These are phyloP conservation scores for Populus hybrid DNA, from an alignment of 441 rosid species.

Conservation along the genomic window DNA sequence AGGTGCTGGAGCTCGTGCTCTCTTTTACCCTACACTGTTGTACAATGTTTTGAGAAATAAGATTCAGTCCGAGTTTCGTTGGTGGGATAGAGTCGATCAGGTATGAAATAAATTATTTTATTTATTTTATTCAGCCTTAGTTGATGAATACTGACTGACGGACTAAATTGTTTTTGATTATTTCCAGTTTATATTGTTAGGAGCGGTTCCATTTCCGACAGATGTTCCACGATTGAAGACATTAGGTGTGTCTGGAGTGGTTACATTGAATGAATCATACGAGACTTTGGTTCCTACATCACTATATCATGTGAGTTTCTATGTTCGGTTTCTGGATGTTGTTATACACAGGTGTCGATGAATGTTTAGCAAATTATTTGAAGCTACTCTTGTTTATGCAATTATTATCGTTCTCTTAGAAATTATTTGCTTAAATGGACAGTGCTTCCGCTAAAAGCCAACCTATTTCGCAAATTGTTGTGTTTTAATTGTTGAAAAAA, in stretches of 20 bases:
- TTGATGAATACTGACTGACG: not conserved
- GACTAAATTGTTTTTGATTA: not conserved
- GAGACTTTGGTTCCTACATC: conserved; percentile 60
- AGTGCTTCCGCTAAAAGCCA: not conserved
- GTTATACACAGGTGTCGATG: not conserved
- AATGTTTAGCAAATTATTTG: not conserved
- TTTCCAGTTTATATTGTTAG: conserved; percentile 45
- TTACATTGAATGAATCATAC: conserved; percentile 52
- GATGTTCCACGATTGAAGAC: conserved; percentile 46
- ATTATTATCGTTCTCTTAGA: not conserved
- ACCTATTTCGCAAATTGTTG: not conserved
- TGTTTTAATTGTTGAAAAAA: not conserved
- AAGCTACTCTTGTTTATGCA: not conserved
- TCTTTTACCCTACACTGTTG: conserved; percentile 57
- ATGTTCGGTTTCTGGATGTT: not conserved
- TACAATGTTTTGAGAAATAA: conserved; percentile 53
- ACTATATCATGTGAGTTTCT: conserved; percentile 37
- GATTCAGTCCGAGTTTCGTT: conserved; percentile 51
- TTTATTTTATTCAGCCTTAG: not conserved
- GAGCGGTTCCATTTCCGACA: conserved; percentile 57
- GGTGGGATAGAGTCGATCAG: conserved; percentile 65
- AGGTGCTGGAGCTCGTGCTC: conserved; percentile 56
- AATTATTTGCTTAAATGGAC: not conserved
- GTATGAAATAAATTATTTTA: conserved; percentile 17
- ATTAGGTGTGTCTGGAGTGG: conserved; percentile 50